Percentiles rank a stretch among this genome's conserved stretches.
These are phyloP conservation scores for Diaporthe helianthi DNA, from an alignment of 2,329 filamentous ascomycete species.

Conservation along the genomic window DNA sequence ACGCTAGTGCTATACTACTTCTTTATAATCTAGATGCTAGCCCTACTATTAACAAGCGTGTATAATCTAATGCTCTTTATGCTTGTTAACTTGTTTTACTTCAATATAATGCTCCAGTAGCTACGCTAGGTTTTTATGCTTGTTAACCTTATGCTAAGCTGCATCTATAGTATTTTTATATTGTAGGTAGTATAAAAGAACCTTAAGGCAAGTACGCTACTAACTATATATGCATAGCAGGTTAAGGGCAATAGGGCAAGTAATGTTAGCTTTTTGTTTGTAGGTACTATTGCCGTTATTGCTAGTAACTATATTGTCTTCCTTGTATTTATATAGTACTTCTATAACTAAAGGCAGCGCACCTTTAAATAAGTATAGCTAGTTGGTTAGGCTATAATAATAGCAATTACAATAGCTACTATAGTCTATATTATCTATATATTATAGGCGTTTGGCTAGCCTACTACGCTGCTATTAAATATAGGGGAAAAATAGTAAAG, in stretches of 20 bases:
- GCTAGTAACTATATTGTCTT: conserved; percentile 66
- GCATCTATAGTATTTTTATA: conserved; percentile 62
- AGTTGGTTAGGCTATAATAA: conserved; percentile 61
- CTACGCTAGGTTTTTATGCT: conserved; percentile 71
- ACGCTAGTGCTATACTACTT: conserved; percentile 72
- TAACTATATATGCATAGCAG: conserved; percentile 68
- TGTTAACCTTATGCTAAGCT: conserved; percentile 66
- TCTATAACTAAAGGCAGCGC: conserved; percentile 61
- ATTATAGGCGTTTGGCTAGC: conserved; percentile 66
- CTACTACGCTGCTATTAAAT: conserved; percentile 58
- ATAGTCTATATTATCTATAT: conserved; percentile 63
- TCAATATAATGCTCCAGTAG: conserved; percentile 72
- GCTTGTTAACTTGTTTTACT: conserved; percentile 69
- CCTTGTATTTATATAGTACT: conserved; percentile 66
- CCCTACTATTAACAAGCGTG: conserved; percentile 68
- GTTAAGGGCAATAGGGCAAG: conserved; percentile 46
- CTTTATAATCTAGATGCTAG: conserved; percentile 71
- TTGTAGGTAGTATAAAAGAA: conserved; percentile 61
- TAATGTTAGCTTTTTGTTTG: conserved; percentile 56
- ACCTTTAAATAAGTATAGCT: conserved; percentile 64
- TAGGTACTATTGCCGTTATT: conserved; percentile 68
- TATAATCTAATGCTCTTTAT: conserved; percentile 71
- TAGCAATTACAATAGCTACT: conserved; percentile 64
- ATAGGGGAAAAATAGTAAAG: conserved; percentile 64
- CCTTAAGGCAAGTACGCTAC: conserved; percentile 54